Percentiles rank a stretch among this genome's conserved stretches.
Conservation (phyloP, 2,329 filamentous ascomycete species). For the Cytospora schulzeri region DNA sequence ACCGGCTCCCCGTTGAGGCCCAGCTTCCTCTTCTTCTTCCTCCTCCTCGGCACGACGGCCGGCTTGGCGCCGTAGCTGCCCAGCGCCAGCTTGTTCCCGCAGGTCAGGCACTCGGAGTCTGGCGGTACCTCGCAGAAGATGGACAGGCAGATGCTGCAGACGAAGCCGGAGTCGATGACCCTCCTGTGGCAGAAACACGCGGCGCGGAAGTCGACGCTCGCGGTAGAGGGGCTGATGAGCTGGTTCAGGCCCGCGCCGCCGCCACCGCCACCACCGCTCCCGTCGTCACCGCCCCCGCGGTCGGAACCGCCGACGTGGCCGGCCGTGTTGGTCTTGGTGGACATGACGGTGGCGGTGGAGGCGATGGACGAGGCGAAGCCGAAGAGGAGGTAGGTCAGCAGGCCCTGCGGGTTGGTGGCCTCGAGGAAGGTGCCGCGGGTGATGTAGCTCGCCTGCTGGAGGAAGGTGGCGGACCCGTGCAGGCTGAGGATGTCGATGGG, state of each 20-base stretch:
- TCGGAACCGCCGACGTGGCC: slow-evolving; percentile 24
- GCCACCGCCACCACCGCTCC: slow-evolving; percentile 52
- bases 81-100: slow-evolving; percentile 76
- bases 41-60: slow-evolving; percentile 70
- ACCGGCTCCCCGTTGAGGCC: slow-evolving; percentile 51
- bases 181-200: slow-evolving; percentile 95
- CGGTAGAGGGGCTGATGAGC: slow-evolving; percentile 77
- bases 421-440: slow-evolving; percentile 60
- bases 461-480: slow-evolving; percentile 82
- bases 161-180: slow-evolving; percentile 89
- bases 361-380: slow-evolving; percentile 73
- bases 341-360: slow-evolving; percentile 46
- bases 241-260: slow-evolving; percentile 42
- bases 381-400: slow-evolving; percentile 94
- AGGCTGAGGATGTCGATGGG: slow-evolving; percentile 92
- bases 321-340: slow-evolving; percentile 31
- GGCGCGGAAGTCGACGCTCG: slow-evolving; percentile 93
- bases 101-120: slow-evolving; percentile 76
- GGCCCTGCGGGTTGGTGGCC: slow-evolving; percentile 62
- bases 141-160: slow-evolving; percentile 94
- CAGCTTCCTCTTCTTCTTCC: slow-evolving; percentile 70
- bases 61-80: slow-evolving; percentile 76
- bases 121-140: slow-evolving; percentile 76
- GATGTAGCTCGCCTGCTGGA: slow-evolving; percentile 82
- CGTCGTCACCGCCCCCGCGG: slow-evolving; percentile 34